Conservation (phyloP, 495 filamentous ascomycete species). For the Xylaria curta region DNA sequence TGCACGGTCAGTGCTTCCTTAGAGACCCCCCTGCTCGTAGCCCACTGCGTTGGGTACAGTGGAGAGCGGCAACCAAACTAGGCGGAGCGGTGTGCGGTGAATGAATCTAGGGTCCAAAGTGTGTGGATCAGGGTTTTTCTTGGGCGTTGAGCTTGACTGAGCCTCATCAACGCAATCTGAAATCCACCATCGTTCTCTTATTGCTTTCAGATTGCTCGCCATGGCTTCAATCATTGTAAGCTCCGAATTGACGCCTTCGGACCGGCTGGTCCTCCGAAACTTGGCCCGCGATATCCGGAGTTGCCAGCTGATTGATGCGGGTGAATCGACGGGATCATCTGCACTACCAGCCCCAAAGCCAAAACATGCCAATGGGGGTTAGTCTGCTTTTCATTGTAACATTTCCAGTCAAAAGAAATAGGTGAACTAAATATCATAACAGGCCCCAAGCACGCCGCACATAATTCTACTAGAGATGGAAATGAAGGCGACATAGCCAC, state of each 20-base stretch:
- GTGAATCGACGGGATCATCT: conserved; percentile 1
- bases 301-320: conserved; percentile 21
- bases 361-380: conserved; percentile 19
- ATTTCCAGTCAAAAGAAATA: not conserved
- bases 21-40: not conserved
- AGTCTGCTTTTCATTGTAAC: not conserved
- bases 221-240: conserved; percentile 45
- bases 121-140: conserved; percentile 1
- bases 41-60: not conserved
- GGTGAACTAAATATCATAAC: conserved; percentile 19
- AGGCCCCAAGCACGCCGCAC: conserved; percentile 16
- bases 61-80: not conserved
- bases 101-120: not conserved
- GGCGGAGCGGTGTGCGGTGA: not conserved
- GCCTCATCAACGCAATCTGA: not conserved
- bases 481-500: conserved; percentile 41
- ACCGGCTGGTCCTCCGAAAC: conserved; percentile 57
- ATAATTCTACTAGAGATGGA: conserved; percentile 22
- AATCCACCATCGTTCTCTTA: not conserved
- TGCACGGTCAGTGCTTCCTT: not conserved
- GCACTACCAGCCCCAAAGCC: not conserved
- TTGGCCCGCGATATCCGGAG: conserved; percentile 48
- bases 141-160: conserved; percentile 18
- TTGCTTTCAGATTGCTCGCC: not conserved
- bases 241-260: conserved; percentile 57